These are phyloP conservation scores for Amanita pseudoporphyria DNA, from an alignment of 768 basidiomycete genomes.

Conservation along the genomic window DNA sequence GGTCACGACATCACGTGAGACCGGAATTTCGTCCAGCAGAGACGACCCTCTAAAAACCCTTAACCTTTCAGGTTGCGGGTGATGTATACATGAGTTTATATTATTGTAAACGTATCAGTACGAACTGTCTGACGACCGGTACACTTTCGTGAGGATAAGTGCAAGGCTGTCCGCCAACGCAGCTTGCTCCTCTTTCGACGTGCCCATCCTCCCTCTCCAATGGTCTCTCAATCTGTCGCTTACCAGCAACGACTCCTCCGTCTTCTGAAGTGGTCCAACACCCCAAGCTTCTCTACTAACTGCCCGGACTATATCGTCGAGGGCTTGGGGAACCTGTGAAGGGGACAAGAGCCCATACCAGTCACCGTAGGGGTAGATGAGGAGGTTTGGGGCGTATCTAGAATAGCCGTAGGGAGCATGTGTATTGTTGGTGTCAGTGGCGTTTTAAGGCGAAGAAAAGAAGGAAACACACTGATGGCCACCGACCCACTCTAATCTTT, in stretches of 20 bases:
- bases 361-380: constrained; percentile 64
- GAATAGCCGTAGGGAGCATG: not conserved
- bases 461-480: constrained; percentile 62
- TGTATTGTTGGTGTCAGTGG: not conserved
- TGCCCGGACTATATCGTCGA: not conserved
- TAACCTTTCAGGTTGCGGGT: too few species aligned
- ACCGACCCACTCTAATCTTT: constrained; percentile 53
- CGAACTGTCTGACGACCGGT: too few species aligned
- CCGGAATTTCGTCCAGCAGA: too few species aligned
- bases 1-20: too few species aligned
- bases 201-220: constrained; percentile 3
- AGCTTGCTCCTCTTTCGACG: constrained; percentile 1
- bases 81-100: too few species aligned
- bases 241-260: not conserved
- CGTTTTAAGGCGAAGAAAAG: not conserved
- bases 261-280: not conserved
- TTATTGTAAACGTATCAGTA: too few species aligned
- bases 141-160: too few species aligned
- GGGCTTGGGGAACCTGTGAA: not conserved
- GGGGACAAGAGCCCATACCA: constrained; percentile 35
- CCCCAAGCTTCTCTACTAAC: not conserved
- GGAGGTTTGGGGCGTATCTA: constrained; percentile 61
- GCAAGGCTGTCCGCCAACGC: not conserved
- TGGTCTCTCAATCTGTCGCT: not conserved
- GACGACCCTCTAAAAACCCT: too few species aligned